Evolutionary conservation across 805 yeast genomes (phyloP).

Genomic region (Starmerella powellii): DNA sequence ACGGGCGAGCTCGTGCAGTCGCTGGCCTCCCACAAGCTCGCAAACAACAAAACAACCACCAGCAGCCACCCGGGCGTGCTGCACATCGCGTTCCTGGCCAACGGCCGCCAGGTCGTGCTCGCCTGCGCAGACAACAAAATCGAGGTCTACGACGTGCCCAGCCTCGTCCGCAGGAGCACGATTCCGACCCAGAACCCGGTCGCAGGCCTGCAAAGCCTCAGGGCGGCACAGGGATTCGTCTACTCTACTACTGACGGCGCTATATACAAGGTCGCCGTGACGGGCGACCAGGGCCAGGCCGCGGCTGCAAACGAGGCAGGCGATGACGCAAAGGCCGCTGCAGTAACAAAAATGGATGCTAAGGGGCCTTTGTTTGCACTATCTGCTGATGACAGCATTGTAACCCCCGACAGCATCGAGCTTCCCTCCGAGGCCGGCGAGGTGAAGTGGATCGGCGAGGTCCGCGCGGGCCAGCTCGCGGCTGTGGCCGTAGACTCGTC

Average conservation of each 20-base stretch:
- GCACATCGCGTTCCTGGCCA: slow-evolving; percentile 13
- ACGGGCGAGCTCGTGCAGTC: slow-evolving; percentile 3
- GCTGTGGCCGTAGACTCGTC: slow-evolving; percentile 2
- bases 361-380: too few relatives aligned
- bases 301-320: too few relatives aligned
- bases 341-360: too few relatives aligned
- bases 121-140: not conserved
- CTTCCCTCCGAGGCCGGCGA: not conserved
- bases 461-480: not conserved
- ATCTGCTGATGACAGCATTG: not conserved
- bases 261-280: not conserved
- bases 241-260: not conserved
- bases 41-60: too few relatives aligned
- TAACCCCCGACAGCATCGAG: not conserved
- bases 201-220: not conserved
- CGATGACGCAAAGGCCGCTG: too few relatives aligned
- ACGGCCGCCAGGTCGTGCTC: slow-evolving; percentile 13
- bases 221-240: slow-evolving; percentile 2
- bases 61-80: not conserved
- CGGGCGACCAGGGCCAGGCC: not conserved
- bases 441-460: slow-evolving; percentile 1
- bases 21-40: not conserved
- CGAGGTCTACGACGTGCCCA: not conserved
- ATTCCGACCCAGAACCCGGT: not conserved
- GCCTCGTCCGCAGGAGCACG: not conserved